Conservation (phyloP, 805 yeast genomes). For the Candida argentea region DNA sequence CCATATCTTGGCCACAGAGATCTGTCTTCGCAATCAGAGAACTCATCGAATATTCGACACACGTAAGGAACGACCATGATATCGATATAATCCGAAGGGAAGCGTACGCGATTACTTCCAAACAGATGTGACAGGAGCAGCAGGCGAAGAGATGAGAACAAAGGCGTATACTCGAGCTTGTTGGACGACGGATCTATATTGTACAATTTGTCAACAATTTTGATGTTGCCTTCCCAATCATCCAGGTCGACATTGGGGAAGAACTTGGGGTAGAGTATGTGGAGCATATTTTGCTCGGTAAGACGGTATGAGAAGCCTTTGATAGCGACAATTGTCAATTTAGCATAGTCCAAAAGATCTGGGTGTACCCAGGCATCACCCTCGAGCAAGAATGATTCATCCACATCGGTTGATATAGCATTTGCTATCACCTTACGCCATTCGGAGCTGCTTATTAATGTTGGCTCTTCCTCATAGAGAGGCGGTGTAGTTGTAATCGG, state of each 20-base stretch:
- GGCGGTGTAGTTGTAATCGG: neutral
- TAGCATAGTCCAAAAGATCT: slow-evolving; percentile 25
- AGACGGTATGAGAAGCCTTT: slow-evolving; percentile 28
- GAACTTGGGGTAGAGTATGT: slow-evolving; percentile 34
- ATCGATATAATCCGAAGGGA: slow-evolving; percentile 17
- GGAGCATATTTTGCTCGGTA: slow-evolving; percentile 33
- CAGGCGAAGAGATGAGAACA: slow-evolving; percentile 11
- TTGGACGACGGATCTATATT: slow-evolving; percentile 4
- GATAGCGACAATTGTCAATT: slow-evolving; percentile 30
- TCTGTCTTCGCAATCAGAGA: no score
- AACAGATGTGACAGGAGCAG: slow-evolving; percentile 12
- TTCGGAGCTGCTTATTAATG: neutral
- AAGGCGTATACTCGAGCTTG: slow-evolving; percentile 10
- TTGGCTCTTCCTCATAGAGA: neutral
- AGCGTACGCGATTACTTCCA: slow-evolving; percentile 17
- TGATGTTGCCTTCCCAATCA: slow-evolving; percentile 24
- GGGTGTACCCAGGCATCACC: slow-evolving; percentile 25
- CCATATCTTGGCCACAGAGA: slow-evolving; percentile 4
- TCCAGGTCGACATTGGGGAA: slow-evolving; percentile 33
- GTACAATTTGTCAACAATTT: slow-evolving; percentile 11
- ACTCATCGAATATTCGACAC: slow-evolving; percentile 20
- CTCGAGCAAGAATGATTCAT: slow-evolving; percentile 11
- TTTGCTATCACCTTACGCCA: slow-evolving; percentile 1
- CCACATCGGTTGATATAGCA: neutral
- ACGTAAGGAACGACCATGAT: slow-evolving; percentile 19